Conservation (phyloP, 225 moss, liverwort and hornwort species). For the Marchantia polymorpha region DNA sequence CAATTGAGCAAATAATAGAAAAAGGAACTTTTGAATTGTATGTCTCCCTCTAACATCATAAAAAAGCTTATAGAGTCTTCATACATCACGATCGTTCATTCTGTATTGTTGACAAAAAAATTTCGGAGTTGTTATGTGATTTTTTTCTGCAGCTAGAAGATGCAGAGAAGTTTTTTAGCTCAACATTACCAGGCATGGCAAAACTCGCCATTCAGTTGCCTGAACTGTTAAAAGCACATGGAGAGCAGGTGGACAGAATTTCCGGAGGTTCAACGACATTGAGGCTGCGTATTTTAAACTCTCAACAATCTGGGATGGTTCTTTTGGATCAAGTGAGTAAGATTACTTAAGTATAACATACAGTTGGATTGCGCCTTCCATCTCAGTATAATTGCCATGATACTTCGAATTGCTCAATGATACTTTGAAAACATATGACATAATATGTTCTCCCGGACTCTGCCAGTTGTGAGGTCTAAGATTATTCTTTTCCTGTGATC, state of each 20-base stretch:
- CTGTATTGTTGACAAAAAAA: background rate
- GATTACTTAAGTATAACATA: too few species aligned
- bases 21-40: too few species aligned
- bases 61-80: too few species aligned
- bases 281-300: conserved; percentile 53
- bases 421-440: too few species aligned
- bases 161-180: conserved; percentile 58
- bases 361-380: too few species aligned
- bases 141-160: conserved; percentile 33
- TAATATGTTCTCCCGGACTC: too few species aligned
- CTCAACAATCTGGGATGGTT: conserved; percentile 67
- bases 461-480: too few species aligned
- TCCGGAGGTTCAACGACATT: conserved; percentile 25
- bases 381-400: too few species aligned
- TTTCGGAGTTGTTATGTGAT: background rate
- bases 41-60: too few species aligned
- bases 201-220: conserved; percentile 65
- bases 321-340: conserved; percentile 46
- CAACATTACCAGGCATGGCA: conserved; percentile 61
- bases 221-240: conserved; percentile 51
- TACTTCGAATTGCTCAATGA: too few species aligned
- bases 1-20: too few species aligned
- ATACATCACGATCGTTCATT: background rate
- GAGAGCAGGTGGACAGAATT: conserved; percentile 32
- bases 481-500: too few species aligned